These are phyloP conservation scores for Lactarius psammicola DNA, from an alignment of 768 basidiomycete genomes.

Conservation along the genomic window DNA sequence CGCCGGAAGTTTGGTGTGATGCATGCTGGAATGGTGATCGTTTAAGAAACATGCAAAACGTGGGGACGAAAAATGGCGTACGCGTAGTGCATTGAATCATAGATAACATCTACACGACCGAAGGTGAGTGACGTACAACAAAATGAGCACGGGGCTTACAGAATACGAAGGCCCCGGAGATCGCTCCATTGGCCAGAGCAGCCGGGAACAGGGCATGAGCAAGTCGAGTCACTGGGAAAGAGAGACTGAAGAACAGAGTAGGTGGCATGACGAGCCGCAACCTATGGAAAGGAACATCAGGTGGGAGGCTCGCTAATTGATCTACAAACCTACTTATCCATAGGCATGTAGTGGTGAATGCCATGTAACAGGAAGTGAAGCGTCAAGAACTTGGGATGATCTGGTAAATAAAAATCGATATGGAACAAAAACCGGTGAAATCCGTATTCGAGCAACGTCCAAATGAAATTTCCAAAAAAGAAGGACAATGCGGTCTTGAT, in stretches of 20 bases:
- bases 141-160: conserved; percentile 46
- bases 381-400: conserved; percentile 72
- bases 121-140: conserved; percentile 15
- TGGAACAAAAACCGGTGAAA: conserved; percentile 98
- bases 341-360: conserved; percentile 95
- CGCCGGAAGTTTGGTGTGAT: conserved; percentile 81
- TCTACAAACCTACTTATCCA: conserved; percentile 68
- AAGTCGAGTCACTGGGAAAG: conserved; percentile 83
- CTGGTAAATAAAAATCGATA: conserved; percentile 83
- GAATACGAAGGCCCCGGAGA: conserved; percentile 73
- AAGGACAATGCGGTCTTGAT: conserved; percentile 65
- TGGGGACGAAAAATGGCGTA: conserved; percentile 39
- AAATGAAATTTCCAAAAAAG: conserved; percentile 80
- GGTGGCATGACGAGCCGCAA: conserved; percentile 98
- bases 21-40: conserved; percentile 49
- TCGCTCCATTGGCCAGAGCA: conserved; percentile 86
- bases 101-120: conserved; percentile 59
- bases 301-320: neutral
- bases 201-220: conserved; percentile 80
- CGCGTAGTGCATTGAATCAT: conserved; percentile 93
- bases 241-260: conserved; percentile 68
- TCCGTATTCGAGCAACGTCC: conserved; percentile 92
- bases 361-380: conserved; percentile 94
- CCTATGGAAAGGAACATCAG: conserved; percentile 39
- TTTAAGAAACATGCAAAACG: neutral